These are phyloP conservation scores for Pythium coloratum DNA, from an alignment of 352 stramenopile species.

Conservation along the genomic window DNA sequence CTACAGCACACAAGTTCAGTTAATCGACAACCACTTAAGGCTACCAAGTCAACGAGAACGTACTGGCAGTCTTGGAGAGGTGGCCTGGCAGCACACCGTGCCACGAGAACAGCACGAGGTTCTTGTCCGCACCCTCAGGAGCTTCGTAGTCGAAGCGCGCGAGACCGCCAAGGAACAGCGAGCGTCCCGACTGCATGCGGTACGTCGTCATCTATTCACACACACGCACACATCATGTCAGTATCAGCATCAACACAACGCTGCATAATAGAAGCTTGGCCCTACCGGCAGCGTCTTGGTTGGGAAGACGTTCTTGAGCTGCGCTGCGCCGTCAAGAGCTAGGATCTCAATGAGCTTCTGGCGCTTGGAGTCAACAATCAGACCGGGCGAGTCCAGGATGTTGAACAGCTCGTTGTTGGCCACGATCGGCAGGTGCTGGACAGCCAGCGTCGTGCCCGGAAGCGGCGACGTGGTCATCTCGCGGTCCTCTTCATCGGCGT, in stretches of 20 bases:
- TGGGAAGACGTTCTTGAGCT: conserved; percentile 79
- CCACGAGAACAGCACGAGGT: conserved; percentile 74
- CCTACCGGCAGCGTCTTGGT: conserved; percentile 69
- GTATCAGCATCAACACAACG: background rate
- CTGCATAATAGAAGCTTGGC: conserved; percentile 1
- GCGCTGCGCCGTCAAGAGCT: conserved; percentile 55
- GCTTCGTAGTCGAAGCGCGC: conserved; percentile 77
- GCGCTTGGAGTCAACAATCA: conserved; percentile 77
- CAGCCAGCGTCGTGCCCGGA: conserved; percentile 88
- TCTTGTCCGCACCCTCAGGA: conserved; percentile 40
- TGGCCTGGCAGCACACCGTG: conserved; percentile 85
- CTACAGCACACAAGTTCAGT: conserved; percentile 24
- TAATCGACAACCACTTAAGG: conserved; percentile 1
- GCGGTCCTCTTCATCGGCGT: conserved; percentile 57
- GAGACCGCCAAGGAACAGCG: conserved; percentile 77
- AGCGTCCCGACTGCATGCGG: conserved; percentile 62
- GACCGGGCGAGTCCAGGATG: conserved; percentile 74
- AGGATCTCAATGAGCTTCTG: conserved; percentile 82
- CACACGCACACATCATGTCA: background rate
- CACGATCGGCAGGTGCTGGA: conserved; percentile 78
- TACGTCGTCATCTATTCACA: conserved; percentile 62
- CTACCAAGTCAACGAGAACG: conserved; percentile 11
- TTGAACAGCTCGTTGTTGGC: conserved; percentile 82
- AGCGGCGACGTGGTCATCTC: conserved; percentile 90
- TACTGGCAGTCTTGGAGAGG: conserved; percentile 79